Evolutionary conservation across 805 yeast genomes (phyloP).

Genomic region (Scheffersomyces coipomensis): DNA sequence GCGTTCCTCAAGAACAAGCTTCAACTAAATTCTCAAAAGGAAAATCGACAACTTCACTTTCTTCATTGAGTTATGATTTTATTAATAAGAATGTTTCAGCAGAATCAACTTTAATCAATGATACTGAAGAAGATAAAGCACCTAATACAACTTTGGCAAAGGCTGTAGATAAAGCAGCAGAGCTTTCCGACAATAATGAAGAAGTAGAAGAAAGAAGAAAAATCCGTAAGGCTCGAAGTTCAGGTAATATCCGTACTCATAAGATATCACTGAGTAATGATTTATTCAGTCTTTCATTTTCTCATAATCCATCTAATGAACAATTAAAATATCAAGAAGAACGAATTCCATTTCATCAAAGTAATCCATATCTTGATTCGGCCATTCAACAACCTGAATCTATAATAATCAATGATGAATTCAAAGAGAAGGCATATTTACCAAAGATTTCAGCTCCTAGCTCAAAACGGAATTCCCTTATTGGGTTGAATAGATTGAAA

Average conservation of each 20-base stretch:
- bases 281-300: constrained; percentile 2
- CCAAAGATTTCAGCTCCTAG: constrained; percentile 28
- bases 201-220: constrained; percentile 3
- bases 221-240: constrained; percentile 33
- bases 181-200: not conserved
- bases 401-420: not conserved
- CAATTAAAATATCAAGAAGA: constrained; percentile 17
- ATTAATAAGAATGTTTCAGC: constrained; percentile 4
- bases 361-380: constrained; percentile 25
- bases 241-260: constrained; percentile 25
- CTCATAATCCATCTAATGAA: constrained; percentile 4
- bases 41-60: constrained; percentile 20
- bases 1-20: constrained; percentile 8
- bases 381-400: not conserved
- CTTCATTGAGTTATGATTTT: constrained; percentile 5
- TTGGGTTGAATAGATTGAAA: constrained; percentile 39
- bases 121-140: constrained; percentile 7
- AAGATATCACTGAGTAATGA: constrained; percentile 4
- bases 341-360: constrained; percentile 17
- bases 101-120: constrained; percentile 12
- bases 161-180: not conserved
- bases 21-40: constrained; percentile 10
- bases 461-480: constrained; percentile 32
- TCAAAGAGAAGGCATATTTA: constrained; percentile 28
- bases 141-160: not conserved